These are phyloP conservation scores for Bryoglossum gracile DNA, from an alignment of 495 filamentous ascomycete genomes.

Conservation along the genomic window DNA sequence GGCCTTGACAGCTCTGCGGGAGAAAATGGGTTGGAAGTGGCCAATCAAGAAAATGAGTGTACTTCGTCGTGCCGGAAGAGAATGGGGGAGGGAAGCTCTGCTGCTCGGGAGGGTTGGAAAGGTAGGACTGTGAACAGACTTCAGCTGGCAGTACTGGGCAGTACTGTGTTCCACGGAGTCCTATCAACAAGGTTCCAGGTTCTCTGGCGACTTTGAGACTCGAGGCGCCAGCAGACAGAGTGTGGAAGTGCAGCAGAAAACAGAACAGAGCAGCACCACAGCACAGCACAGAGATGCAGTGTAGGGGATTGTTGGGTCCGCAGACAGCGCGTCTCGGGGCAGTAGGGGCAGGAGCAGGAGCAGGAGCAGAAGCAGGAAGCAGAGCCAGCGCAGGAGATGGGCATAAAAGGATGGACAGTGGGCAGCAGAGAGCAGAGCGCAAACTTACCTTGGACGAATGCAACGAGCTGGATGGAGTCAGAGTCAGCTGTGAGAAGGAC, in stretches of 20 bases:
- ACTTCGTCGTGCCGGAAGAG: not conserved
- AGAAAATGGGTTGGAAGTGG: slow-evolving; percentile 4
- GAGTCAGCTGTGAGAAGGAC: no score
- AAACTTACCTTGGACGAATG: no score
- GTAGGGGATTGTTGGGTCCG: no score
- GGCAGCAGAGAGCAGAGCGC: no score
- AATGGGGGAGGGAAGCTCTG: not conserved
- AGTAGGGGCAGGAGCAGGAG: not conserved
- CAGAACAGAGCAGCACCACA: not conserved
- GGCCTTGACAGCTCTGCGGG: slow-evolving; percentile 3
- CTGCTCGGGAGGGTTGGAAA: not conserved
- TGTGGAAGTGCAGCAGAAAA: not conserved
- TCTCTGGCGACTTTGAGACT: not conserved
- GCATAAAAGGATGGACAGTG: no score
- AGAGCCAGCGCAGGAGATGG: no score
- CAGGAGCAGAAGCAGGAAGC: no score
- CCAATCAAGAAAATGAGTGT: slow-evolving; percentile 3
- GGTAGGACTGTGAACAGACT: not conserved
- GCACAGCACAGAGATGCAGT: not conserved
- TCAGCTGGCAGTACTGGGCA: not conserved
- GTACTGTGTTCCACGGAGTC: not conserved
- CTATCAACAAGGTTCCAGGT: not conserved
- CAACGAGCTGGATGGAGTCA: no score
- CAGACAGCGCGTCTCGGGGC: no score
- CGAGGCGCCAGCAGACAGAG: not conserved